Percentiles rank a stretch among this genome's conserved stretches.
Conservation (phyloP, 2,329 filamentous ascomycete species). For the Diplodia sapinea region DNA sequence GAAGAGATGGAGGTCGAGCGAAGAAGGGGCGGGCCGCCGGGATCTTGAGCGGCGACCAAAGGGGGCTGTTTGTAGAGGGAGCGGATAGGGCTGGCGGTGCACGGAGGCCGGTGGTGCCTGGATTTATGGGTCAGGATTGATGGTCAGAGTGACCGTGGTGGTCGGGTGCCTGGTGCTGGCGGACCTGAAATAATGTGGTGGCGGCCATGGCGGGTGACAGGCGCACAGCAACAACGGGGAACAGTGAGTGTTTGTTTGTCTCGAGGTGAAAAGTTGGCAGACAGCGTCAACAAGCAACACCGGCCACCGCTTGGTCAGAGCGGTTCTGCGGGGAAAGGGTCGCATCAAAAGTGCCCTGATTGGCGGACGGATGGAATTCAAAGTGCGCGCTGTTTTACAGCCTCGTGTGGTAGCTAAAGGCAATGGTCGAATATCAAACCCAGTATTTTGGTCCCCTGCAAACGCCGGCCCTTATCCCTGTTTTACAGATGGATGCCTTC, state of each 20-base stretch:
- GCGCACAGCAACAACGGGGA: background rate
- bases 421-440: background rate
- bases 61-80: background rate
- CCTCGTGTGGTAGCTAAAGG: background rate
- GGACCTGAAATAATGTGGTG: conserved; percentile 4
- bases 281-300: conserved; percentile 18
- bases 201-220: background rate
- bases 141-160: conserved; percentile 1
- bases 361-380: background rate
- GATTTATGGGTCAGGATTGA: conserved; percentile 19
- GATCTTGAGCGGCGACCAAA: background rate
- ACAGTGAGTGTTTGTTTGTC: too few relatives aligned
- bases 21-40: background rate
- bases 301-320: conserved; percentile 7
- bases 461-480: conserved; percentile 16
- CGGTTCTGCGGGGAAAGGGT: background rate
- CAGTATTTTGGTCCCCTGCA: conserved; percentile 7
- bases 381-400: conserved; percentile 14
- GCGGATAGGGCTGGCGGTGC: conserved; percentile 2
- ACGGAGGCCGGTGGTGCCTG: conserved; percentile 21
- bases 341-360: background rate
- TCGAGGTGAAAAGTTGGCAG: background rate
- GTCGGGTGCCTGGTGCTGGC: conserved; percentile 7
- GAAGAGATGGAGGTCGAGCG: background rate
- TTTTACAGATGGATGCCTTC: conserved; percentile 2